Percentiles rank a stretch among this genome's conserved stretches.
These are phyloP conservation scores for Cercospora beticola DNA, from an alignment of 2,329 filamentous ascomycete species.

Conservation along the genomic window DNA sequence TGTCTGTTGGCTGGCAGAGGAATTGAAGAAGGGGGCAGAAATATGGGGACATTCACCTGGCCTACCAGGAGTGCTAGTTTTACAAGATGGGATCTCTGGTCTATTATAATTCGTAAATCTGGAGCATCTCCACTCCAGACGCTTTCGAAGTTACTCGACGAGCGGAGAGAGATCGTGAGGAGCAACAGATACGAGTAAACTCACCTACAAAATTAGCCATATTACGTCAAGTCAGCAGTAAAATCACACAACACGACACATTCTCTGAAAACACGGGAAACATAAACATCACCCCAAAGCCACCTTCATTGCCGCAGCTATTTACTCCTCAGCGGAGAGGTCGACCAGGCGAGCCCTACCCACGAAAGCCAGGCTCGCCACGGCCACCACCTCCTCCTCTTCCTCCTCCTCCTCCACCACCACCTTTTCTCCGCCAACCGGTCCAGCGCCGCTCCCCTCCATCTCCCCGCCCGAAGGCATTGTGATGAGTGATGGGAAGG, in stretches of 20 bases:
- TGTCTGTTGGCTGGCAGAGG: not conserved
- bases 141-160: not conserved
- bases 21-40: not conserved
- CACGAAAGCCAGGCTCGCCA: not conserved
- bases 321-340: not conserved
- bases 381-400: not conserved
- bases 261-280: not conserved
- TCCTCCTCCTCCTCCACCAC: not conserved
- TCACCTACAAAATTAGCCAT: not conserved
- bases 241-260: not conserved
- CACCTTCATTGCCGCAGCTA: not conserved
- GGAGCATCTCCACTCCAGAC: not conserved
- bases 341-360: not conserved
- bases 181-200: not conserved
- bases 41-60: not conserved
- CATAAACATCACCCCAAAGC: not conserved
- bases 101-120: accelerated
- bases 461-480: not conserved
- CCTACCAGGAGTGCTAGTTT: not conserved
- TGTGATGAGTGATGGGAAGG: constrained; percentile 1
- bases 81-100: not conserved
- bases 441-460: not conserved
- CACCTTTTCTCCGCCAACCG: not conserved
- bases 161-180: not conserved
- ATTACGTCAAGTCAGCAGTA: not conserved